These are phyloP conservation scores for Limonium bicolor DNA, from an alignment of 148 eudicot species.

Conservation along the genomic window DNA sequence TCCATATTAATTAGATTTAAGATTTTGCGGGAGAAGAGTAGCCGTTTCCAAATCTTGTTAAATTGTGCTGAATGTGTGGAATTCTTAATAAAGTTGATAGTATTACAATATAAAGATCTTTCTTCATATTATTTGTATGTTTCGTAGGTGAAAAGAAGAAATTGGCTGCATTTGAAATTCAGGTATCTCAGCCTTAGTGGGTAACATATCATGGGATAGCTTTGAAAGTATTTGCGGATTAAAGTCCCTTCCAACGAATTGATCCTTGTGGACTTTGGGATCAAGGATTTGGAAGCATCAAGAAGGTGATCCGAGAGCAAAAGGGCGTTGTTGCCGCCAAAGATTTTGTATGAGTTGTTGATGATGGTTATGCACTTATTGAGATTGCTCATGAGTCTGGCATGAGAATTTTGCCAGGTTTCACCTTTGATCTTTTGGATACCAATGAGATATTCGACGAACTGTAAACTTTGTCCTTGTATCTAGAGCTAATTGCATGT, in stretches of 20 bases:
- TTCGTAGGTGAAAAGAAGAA: constrained; percentile 73
- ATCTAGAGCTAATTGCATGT: no score
- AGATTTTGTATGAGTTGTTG: not conserved
- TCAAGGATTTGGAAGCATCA: constrained; percentile 73
- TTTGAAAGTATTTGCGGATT: constrained; percentile 67
- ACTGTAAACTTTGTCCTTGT: constrained; percentile 26
- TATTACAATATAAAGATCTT: no score
- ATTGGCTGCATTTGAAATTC: constrained; percentile 75
- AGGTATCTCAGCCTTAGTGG: constrained; percentile 71
- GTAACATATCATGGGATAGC: constrained; percentile 88
- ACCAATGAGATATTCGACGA: no score
- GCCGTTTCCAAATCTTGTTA: no score
- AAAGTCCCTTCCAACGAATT: constrained; percentile 53
- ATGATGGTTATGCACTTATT: constrained; percentile 38
- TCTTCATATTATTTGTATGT: no score
- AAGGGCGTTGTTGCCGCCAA: constrained; percentile 3
- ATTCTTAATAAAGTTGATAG: no score
- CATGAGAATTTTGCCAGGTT: constrained; percentile 56
- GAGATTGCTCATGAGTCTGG: constrained; percentile 27
- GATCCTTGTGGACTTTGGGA: constrained; percentile 82
- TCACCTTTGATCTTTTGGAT: no score
- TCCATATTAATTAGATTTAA: no score
- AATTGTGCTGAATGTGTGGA: no score
- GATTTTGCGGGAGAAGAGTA: no score
- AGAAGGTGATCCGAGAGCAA: constrained; percentile 26